Evolutionary conservation across 345 rosid species (phyloP), one percentile per base, ranked within the genome.

Genomic region (Citrus sp.): DNA sequence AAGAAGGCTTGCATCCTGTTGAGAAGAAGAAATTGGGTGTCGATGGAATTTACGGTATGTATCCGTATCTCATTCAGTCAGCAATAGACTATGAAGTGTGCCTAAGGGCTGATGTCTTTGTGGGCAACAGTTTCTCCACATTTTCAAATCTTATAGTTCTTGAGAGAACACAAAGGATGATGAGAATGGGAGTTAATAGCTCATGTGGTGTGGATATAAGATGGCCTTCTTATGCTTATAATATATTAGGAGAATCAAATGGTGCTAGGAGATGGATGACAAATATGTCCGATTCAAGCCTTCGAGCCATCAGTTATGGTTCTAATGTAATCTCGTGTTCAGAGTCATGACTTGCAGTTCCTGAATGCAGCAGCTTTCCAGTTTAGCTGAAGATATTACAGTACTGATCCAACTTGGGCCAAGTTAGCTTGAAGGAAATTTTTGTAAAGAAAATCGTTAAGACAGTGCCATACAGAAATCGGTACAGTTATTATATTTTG

Each of bases 51-150:
- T 96, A 96, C 77, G 76, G 80, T 75, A 94, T 86, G 86, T 85
- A 92, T n/a, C 91, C 98, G 0, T 96, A 96, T 82, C 89, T 96
- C 74, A 90, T 96, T 67, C 91, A 92, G 35, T 90, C 99, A 0
- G 99, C 98, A n/a, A 94, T 96, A 55, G 99, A 96, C 65, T 96
- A 94, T 18, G 99, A 96, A 79, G 99, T 94, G 65, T 96, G 99
- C 85, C 84, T 86, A 28, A 87, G 88, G 84, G 93, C 99, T 1
- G 95, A 94, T 82, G 80, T 93, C 0, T 96, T 96, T n/a, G 89
- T 93, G 13, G 99, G 99, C 14, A 96, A 96, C 80, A 96, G 97
- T 78, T 94, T 91, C 74, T 96, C 99, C 18, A 96, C 99, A 3
- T 96, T 96, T 85, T 94, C 99, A 9, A 92, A 98, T 86, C 98